Evolutionary conservation across 1,139 yeast species (phyloP), one percentile per base, ranked within the genome.

Genomic region (Geotrichum europaeum): DNA sequence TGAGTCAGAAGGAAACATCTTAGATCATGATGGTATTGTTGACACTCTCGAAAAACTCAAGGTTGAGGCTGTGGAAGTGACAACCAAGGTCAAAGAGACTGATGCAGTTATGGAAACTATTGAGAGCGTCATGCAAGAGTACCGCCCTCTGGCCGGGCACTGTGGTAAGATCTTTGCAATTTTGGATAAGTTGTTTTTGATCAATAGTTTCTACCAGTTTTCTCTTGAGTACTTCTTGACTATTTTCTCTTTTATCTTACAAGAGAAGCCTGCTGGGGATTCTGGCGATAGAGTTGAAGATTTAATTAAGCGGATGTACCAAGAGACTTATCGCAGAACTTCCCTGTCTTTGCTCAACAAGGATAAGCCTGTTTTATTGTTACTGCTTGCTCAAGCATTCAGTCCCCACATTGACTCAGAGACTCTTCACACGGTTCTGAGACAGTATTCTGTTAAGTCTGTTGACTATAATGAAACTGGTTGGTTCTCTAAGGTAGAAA

Each of bases 21-120:
- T 92, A 54, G 96, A 90, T 15, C 84, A 87, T 70, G 85, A 85
- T 60, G 76, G 73, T 0, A 75, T 91, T 3, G 72, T 89, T 28
- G 75, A 78, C 7, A 82, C 87, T 0, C 75, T 92, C 59, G 95
- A 88, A 67, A 72, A 69, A 1, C 75, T 92, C 59, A 92, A 92
- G 69, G 66, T 70, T 0, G 94, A 90, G 65, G 79, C 96, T 0
- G 69, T 68, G 1, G 80, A 80, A 13, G 79, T 89, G 20, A 81
- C 81, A 57, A 64, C 64, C 3, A 86, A 86, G 68, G 78, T 87
- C 61, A 67, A 67, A 3, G 86, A 85, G 62, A 81, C 91, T 0
- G 77, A 78, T 3, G 71, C 72, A 4, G 81, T 88, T 5, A 80
- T 87, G 79, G 70, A 69, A 2, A 77, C 80, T 1, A 83, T 89